A percentile compares a stretch with the other conserved stretches of the same genome.
phyloP scores from a whole-genome alignment of 371 early-diverging fungal species.

The Lichtheimia ornata region DNA sequence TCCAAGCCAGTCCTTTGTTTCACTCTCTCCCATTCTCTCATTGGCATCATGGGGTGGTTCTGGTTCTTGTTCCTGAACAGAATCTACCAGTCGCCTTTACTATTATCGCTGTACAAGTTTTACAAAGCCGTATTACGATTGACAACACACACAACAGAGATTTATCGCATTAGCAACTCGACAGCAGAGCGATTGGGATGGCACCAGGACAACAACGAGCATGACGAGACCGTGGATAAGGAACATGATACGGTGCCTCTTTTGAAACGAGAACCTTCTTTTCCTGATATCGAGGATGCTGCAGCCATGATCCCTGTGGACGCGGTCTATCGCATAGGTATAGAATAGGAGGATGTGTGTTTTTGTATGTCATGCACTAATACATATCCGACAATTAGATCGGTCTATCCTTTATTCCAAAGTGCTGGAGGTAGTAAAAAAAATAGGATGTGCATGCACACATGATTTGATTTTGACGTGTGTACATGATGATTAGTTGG shows the following conservation, averaged over 20 bases:
- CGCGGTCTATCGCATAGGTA: conserved; percentile 23
- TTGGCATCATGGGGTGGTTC: conserved; percentile 40
- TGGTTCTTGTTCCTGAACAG: conserved; percentile 49
- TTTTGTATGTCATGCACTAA: neutral
- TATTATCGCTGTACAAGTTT: conserved; percentile 52
- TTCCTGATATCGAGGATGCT: neutral
- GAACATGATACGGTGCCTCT: conserved; percentile 6
- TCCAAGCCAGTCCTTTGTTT: neutral
- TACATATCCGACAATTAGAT: conserved; percentile 27
- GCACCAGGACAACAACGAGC: conserved; percentile 21
- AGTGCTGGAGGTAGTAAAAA: conserved; percentile 32
- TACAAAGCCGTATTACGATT: conserved; percentile 54
- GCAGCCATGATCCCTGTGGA: conserved; percentile 9
- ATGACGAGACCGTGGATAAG: conserved; percentile 24
- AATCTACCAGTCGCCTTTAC: conserved; percentile 52
- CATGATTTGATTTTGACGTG: neutral
- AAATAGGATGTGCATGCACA: neutral
- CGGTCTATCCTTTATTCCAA: conserved; percentile 59
- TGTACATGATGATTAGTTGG: conserved; percentile 37
- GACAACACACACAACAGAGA: conserved; percentile 60
- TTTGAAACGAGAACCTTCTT: neutral
- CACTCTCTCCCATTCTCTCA: neutral
- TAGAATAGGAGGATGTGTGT: too few species aligned
- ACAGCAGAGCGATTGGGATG: conserved; percentile 27
- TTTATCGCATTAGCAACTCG: conserved; percentile 61